Evolutionary conservation across 164 flowering plant species (phyloP), one percentile per base, ranked within the genome.

Genomic region (Chimonanthus praecox): DNA sequence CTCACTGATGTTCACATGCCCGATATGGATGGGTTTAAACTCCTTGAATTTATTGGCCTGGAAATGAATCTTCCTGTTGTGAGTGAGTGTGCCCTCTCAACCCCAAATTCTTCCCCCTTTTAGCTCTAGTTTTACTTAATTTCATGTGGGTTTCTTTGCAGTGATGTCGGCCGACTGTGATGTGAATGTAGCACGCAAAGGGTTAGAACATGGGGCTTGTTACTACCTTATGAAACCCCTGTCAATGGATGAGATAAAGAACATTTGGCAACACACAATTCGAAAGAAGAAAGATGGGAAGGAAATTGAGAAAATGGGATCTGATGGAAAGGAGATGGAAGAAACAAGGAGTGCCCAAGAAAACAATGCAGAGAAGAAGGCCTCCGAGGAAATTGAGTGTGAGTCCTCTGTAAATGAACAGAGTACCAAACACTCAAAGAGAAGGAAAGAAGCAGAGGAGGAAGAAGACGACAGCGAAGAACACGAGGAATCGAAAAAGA

Each of bases 151-250:
- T 66, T 15, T 62, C 21, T 65, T 3, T 65, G 67, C 88, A 94
- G 98, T 94, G 97, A 94, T 94, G 98, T 94, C 98, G 64, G 97
- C 90, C 8, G 97, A 92, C 77, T 95, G 97, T 47, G 98, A 92
- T 77, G 88, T 91, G 13, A 90, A 90, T 77, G 82, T 97, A 71
- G 98, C 92, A 20, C 89, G 88, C 94, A 91, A 89, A 79, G 98
- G 98, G 0, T 92, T 94, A 47, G 92, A 92, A 68, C 97, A 94
- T 74, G 98, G 98, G 47, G 98, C 98, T 2, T 94, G 97, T 68
- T 97, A 91, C 76, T 94, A 94, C 78, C 94, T 94, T 47, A 90
- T 92, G 8, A 94, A 94, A 81, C 98, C 98, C 1, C 87, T 94
- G 68, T 77, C 94, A 69, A 89, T 94, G 94, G 89, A 94, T 78